These are phyloP conservation scores for Xylaria nigripes DNA, from an alignment of 495 filamentous ascomycete genomes.

Conservation along the genomic window DNA sequence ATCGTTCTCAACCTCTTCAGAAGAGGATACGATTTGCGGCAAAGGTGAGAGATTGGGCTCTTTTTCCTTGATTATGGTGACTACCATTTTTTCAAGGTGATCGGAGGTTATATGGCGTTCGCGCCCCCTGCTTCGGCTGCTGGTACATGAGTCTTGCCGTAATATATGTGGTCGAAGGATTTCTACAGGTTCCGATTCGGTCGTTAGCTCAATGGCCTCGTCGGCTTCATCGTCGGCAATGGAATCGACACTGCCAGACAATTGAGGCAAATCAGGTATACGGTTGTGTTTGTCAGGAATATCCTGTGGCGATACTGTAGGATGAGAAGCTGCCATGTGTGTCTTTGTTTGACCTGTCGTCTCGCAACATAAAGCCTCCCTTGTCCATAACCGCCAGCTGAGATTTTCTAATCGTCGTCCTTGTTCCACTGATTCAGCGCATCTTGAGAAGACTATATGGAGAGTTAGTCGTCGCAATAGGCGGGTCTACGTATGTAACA, in stretches of 20 bases:
- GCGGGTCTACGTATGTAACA: neutral
- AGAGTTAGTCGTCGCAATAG: conserved; percentile 15
- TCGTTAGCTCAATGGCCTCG: conserved; percentile 60
- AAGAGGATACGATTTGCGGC: conserved; percentile 39
- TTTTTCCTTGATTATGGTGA: conserved; percentile 73
- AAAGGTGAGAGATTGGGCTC: conserved; percentile 52
- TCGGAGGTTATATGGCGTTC: conserved; percentile 88
- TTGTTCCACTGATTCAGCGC: conserved; percentile 88
- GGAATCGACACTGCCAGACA: conserved; percentile 90
- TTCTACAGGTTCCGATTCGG: conserved; percentile 48
- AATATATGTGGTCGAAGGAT: conserved; percentile 51
- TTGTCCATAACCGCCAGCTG: conserved; percentile 92
- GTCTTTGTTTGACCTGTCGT: conserved; percentile 27
- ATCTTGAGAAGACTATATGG: conserved; percentile 82
- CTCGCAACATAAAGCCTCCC: conserved; percentile 93
- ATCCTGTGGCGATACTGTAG: conserved; percentile 39
- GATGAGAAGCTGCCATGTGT: conserved; percentile 20
- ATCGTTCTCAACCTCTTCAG: conserved; percentile 17
- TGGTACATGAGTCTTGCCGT: conserved; percentile 47
- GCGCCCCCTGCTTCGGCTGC: conserved; percentile 56
- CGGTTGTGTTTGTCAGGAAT: conserved; percentile 34
- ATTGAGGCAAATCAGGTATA: conserved; percentile 60
- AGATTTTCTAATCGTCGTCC: conserved; percentile 90
- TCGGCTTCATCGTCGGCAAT: conserved; percentile 68
- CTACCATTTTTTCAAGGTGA: conserved; percentile 83